A percentile compares a stretch with the other conserved stretches of the same genome.
phyloP scores from a whole-genome alignment of 108 stramenopile genomes.

The Schizochytrium sp. region DNA sequence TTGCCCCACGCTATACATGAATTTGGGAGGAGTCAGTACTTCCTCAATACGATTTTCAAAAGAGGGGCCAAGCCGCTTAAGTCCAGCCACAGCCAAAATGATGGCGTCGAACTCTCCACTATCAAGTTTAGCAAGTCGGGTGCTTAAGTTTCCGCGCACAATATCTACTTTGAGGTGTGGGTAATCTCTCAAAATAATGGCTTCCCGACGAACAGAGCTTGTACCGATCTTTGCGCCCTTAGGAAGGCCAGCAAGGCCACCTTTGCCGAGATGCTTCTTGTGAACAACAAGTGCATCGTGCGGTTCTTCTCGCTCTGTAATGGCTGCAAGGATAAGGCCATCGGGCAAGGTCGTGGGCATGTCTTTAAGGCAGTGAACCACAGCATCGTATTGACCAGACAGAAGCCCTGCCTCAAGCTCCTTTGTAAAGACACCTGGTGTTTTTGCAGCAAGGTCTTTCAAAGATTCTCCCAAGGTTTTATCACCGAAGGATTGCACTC shows the following conservation, averaged over 20 bases:
- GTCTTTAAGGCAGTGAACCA: conserved; percentile 99
- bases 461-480: conserved; percentile 15
- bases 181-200: conserved; percentile 90
- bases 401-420: conserved; percentile 97
- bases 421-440: conserved; percentile 96
- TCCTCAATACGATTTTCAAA: conserved; percentile 92
- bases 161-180: conserved; percentile 88
- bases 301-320: conserved; percentile 93
- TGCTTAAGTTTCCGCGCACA: conserved; percentile 99
- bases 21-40: conserved; percentile 93
- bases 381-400: conserved; percentile 96
- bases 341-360: conserved; percentile 99
- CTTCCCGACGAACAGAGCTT: conserved; percentile 95
- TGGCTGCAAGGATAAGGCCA: conserved; percentile 96
- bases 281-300: conserved; percentile 81
- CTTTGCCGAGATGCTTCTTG: conserved; percentile 85
- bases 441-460: conserved; percentile 49
- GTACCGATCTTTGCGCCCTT: conserved; percentile 95
- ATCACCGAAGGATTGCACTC: conserved; percentile 43
- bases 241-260: conserved; percentile 86
- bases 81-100: conserved; percentile 95
- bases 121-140: conserved; percentile 97
- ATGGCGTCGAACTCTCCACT: conserved; percentile 94
- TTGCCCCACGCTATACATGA: conserved; percentile 99
- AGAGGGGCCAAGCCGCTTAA: conserved; percentile 90